Evolutionary conservation across 2,329 filamentous ascomycete species (phyloP).

Genomic region (Penicillium sp.): DNA sequence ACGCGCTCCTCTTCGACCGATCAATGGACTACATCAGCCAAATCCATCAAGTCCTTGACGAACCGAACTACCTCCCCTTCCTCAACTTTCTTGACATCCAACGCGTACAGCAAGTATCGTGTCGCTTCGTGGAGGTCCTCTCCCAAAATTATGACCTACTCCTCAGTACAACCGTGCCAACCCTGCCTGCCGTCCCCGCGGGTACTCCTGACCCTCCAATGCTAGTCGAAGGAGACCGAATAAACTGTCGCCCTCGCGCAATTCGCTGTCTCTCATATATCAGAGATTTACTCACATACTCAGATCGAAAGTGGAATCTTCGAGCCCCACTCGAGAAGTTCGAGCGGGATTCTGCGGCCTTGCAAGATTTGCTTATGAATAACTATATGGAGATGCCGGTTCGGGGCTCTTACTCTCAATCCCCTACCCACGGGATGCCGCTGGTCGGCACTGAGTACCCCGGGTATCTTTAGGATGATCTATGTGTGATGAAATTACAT

Average conservation of each 20-base stretch:
- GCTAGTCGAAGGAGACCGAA: slow-evolving; percentile 32
- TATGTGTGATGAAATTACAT: background rate
- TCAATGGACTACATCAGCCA: slow-evolving; percentile 77
- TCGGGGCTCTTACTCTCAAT: slow-evolving; percentile 13
- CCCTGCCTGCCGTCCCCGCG: slow-evolving; percentile 28
- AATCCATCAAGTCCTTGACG: slow-evolving; percentile 67
- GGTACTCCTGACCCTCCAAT: slow-evolving; percentile 36
- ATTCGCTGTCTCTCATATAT: slow-evolving; percentile 34
- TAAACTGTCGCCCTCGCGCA: slow-evolving; percentile 36
- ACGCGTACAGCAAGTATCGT: slow-evolving; percentile 71
- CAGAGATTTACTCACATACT: slow-evolving; percentile 34
- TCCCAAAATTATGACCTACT: slow-evolving; percentile 54
- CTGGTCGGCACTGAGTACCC: slow-evolving; percentile 22
- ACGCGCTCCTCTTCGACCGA: slow-evolving; percentile 81
- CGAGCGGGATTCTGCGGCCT: slow-evolving; percentile 28
- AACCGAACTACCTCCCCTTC: slow-evolving; percentile 62
- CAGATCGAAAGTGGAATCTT: slow-evolving; percentile 37
- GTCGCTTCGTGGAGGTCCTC: slow-evolving; percentile 59
- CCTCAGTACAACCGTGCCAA: slow-evolving; percentile 32
- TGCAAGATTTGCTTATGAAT: slow-evolving; percentile 29
- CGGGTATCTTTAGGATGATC: slow-evolving; percentile 14
- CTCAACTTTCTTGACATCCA: slow-evolving; percentile 87
- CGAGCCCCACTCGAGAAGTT: slow-evolving; percentile 32
- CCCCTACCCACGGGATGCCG: slow-evolving; percentile 15
- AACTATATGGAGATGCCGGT: slow-evolving; percentile 17